A percentile compares a stretch with the other conserved stretches of the same genome.
Conservation (phyloP, 2,329 filamentous ascomycete species). For the Aspergillus sclerotialis region DNA sequence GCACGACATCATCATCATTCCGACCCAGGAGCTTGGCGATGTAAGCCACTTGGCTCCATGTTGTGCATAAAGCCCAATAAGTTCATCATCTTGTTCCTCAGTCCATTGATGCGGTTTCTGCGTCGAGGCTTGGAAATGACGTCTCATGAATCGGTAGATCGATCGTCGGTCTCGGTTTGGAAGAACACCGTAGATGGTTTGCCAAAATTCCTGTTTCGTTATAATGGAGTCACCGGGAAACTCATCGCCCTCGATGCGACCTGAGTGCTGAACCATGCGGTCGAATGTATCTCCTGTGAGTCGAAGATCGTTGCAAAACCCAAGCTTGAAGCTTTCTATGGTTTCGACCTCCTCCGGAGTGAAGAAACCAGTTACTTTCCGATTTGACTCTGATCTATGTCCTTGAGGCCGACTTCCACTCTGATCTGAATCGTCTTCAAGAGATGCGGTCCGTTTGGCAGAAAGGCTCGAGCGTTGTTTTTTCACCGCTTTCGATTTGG, state of each 20-base stretch:
- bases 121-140: constrained; percentile 33
- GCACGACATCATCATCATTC: constrained; percentile 35
- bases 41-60: constrained; percentile 27
- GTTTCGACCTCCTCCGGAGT: constrained; percentile 21
- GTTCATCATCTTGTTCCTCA: constrained; percentile 33
- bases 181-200: constrained; percentile 25
- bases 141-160: constrained; percentile 35
- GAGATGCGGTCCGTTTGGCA: too few species aligned
- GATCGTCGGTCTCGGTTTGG: constrained; percentile 32
- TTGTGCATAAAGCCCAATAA: constrained; percentile 22
- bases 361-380: constrained; percentile 23
- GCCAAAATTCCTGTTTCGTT: constrained; percentile 29
- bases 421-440: too few species aligned
- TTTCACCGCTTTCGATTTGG: background rate
- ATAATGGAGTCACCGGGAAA: constrained; percentile 20
- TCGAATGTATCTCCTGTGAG: constrained; percentile 20
- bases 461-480: too few species aligned
- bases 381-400: constrained; percentile 3
- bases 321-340: constrained; percentile 26
- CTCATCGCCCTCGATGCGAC: constrained; percentile 11
- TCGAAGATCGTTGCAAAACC: constrained; percentile 25
- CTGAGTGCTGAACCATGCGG: constrained; percentile 27
- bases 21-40: constrained; percentile 33
- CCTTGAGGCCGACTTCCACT: background rate
- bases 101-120: constrained; percentile 35